A percentile compares a stretch with the other conserved stretches of the same genome.
These are phyloP conservation scores for Colletotrichum camelliae DNA, from an alignment of 2,329 filamentous ascomycete species.

Conservation along the genomic window DNA sequence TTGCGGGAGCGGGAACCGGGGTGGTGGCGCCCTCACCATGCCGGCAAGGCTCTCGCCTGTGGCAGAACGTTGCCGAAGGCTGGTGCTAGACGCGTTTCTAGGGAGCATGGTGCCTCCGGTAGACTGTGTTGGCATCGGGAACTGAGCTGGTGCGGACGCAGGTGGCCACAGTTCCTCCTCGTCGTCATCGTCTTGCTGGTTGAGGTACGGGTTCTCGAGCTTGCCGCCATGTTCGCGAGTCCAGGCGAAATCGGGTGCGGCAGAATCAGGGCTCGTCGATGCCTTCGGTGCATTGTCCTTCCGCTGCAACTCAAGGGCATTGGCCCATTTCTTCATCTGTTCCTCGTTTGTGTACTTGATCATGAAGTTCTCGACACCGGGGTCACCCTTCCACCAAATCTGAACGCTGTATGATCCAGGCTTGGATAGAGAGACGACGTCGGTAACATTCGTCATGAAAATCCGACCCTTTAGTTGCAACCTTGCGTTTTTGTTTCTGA, in stretches of 20 bases:
- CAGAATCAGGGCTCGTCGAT: slow-evolving; percentile 49
- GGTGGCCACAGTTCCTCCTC: slow-evolving; percentile 53
- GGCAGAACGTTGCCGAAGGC: slow-evolving; percentile 76
- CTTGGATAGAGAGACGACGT: slow-evolving; percentile 86
- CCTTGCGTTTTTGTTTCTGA: slow-evolving; percentile 73
- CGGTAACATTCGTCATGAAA: slow-evolving; percentile 98
- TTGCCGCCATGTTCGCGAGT: slow-evolving; percentile 70
- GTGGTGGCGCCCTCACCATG: slow-evolving; percentile 66
- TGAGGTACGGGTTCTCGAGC: slow-evolving; percentile 82
- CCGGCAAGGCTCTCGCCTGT: slow-evolving; percentile 73
- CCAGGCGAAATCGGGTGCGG: slow-evolving; percentile 80
- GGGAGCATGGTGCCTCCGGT: slow-evolving; percentile 49
- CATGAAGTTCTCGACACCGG: slow-evolving; percentile 93
- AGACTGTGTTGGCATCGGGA: slow-evolving; percentile 34
- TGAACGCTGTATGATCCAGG: slow-evolving; percentile 93
- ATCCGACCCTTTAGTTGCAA: slow-evolving; percentile 96
- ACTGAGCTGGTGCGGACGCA: slow-evolving; percentile 40
- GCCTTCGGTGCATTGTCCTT: slow-evolving; percentile 61
- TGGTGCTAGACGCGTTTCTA: slow-evolving; percentile 76
- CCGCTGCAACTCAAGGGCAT: slow-evolving; percentile 78
- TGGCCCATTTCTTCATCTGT: slow-evolving; percentile 90
- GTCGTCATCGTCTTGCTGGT: slow-evolving; percentile 68
- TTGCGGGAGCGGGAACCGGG: slow-evolving; percentile 73
- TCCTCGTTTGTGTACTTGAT: slow-evolving; percentile 94
- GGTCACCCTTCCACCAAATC: slow-evolving; percentile 98